Base-by-base conservation (phyloP, 176 grass and related monocot species). In the Eleusine indica region DNA sequence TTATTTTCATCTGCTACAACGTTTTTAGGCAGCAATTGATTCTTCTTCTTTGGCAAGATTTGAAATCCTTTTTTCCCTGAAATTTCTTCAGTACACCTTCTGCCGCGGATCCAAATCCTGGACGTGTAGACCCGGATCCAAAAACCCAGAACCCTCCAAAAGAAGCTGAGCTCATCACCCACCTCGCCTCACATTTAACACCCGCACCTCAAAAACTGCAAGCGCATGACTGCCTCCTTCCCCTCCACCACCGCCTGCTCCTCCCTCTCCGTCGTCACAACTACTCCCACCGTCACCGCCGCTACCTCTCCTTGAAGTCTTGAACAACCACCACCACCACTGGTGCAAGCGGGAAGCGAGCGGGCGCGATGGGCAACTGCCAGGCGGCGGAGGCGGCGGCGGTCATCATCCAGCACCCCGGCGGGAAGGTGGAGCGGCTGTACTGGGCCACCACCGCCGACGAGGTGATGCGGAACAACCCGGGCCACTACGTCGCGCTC, bases 331-430 rank as follows among this genome's bases (percentile, higher is more conserved):
- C 71, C 10, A 5, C 41, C 19, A 10, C 38, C 7, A 8, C 30
- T 19, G 25, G 66, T 43, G 18, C 21, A 32, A 16, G 28, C 21
- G 44, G 18, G 15, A 4, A 21, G 43, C 21, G 18, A 1, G 88
- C 39, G 15, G 2, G 88, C 48, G 44, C n/a, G 72, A 98, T 98
- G 96, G 96, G 96, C 70, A 98, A 98, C 85, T 98, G 96, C 84
- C 96, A 98, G 91, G 96, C 92, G 80, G 89, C 93, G 13, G 96
- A 98, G 87, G 96, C 83, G 60, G 91, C 91, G 8, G 90, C 89
- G 73, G 91, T 93, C 80, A 78, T 95, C 78, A 78, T 98, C 70
- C 93, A 98, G 82, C 96, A 95, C 74, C 96, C 96, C n/a, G 93
- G 93, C 71, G 96, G 93, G 25, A 95, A 89, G 85, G 89, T 98